phyloP scores from a whole-genome alignment of 2,329 filamentous ascomycete species.

The Ilyonectria robusta region DNA sequence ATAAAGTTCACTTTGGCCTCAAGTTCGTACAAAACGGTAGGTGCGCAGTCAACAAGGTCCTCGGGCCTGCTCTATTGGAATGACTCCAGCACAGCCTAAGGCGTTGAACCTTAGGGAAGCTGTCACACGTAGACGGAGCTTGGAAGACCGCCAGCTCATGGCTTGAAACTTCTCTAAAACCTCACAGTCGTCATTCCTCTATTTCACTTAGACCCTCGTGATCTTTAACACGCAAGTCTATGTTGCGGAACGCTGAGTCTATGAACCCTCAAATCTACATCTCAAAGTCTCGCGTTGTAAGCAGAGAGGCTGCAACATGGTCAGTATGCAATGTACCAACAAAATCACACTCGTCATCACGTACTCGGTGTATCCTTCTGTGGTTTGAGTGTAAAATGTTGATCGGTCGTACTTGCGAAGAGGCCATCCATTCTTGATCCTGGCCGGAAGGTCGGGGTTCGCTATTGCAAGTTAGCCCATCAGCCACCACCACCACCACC shows the following conservation, averaged over 20 bases:
- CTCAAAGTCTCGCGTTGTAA: conserved; percentile 33
- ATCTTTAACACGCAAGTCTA: background rate
- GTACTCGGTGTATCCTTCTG: conserved; percentile 43
- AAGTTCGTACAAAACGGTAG: background rate
- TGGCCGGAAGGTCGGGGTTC: conserved; percentile 44
- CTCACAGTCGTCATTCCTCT: background rate
- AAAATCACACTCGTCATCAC: background rate
- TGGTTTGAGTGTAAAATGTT: conserved; percentile 38
- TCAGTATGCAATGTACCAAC: conserved; percentile 12
- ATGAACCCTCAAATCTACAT: background rate
- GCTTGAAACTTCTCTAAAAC: too few species aligned
- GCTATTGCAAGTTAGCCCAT: conserved; percentile 33
- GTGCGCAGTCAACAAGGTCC: background rate
- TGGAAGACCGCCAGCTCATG: too few species aligned
- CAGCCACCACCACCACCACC: background rate
- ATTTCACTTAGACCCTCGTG: background rate
- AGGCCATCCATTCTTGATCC: conserved; percentile 44
- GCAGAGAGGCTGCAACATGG: conserved; percentile 29
- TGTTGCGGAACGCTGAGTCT: background rate
- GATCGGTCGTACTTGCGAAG: conserved; percentile 41
- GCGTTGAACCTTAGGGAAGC: too few species aligned
- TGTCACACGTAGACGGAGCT: too few species aligned
- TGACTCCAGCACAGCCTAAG: too few species aligned
- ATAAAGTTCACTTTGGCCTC: background rate
- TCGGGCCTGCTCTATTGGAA: background rate